Percentiles rank a stretch among this genome's conserved stretches.
phyloP scores from a whole-genome alignment of 129 eudicot genomes.

The Lonicera japonica region DNA sequence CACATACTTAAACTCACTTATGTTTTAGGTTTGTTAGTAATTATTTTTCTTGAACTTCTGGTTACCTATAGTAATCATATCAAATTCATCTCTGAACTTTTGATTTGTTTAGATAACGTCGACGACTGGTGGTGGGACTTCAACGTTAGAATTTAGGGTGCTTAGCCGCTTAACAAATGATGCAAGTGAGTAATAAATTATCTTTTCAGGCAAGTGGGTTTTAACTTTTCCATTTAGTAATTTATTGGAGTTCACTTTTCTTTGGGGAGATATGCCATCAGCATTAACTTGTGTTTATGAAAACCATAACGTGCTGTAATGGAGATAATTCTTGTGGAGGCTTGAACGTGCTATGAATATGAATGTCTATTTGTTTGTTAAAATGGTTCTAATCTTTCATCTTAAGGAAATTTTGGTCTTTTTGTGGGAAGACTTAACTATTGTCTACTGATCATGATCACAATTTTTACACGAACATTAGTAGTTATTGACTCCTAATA shows the following conservation, averaged over 20 bases:
- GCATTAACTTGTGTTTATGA: background rate
- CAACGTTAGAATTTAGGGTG: slow-evolving; percentile 91
- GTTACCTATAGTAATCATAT: slow-evolving; percentile 1
- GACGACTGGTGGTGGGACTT: slow-evolving; percentile 98
- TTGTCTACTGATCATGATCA: no score
- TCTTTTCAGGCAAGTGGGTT: slow-evolving; percentile 1
- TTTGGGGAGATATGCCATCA: background rate
- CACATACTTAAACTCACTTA: background rate
- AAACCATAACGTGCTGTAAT: background rate
- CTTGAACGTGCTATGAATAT: background rate
- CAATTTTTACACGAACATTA: no score
- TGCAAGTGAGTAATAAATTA: slow-evolving; percentile 52
- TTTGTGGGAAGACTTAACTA: no score
- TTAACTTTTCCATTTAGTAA: background rate
- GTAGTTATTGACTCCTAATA: no score
- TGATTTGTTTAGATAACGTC: slow-evolving; percentile 73
- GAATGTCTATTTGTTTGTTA: background rate
- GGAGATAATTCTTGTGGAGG: background rate
- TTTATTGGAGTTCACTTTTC: background rate
- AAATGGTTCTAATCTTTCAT: background rate
- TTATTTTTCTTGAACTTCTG: background rate
- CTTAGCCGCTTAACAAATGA: slow-evolving; percentile 91
- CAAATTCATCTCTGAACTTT: background rate
- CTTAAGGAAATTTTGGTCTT: background rate
- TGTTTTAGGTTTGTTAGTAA: no score